Base-by-base conservation (phyloP, 2,329 filamentous ascomycete species). In the Trichoderma harzianum region DNA sequence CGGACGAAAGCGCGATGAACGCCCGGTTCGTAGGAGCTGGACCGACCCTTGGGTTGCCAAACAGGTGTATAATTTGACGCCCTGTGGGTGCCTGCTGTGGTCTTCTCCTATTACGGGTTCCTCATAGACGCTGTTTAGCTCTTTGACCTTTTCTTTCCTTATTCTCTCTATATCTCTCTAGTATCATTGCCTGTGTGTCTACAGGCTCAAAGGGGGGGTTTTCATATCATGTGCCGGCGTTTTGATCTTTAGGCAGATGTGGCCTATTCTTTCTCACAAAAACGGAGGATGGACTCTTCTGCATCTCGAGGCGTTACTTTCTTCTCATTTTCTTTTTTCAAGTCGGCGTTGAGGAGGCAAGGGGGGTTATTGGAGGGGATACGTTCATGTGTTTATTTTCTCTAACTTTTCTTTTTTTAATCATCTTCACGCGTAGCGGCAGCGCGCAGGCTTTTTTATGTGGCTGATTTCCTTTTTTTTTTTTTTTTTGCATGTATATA, bases 61-160 rank as follows among this genome's bases (percentile, higher is more conserved):
- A 57, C 75, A 72, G 32, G 32, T n/a, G 24, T 69, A 76, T 26
- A 82, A 86, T 63, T 79, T 87, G 70, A 87, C 84, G 70, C 80
- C 84, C 43, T 89, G 87, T 69, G 86, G 85, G 10, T 89, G 87
- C 74, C 81, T 87, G 74, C 88, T 86, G 86, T 87, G 83, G 80
- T 79, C 84, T 62, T 83, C 81, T 21, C 1, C 24, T 10, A 8
- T 14, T 2, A 14, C 53, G 16, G 39, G 10, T 8, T 14, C 30
- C 8, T 11, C 7, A 26, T 68, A 24, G 34, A 58, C 7, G 53
- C 36, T 43, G 34, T 18, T 32, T 1, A n/a, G 24, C 7, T 36
- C 12, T 18, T 61, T 32, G 8, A 5, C n/a, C 1, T 36, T 26
- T 34, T 34, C 10, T 26, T 34, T 47, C 12, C 7, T 21, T 8